These are phyloP conservation scores for Ricinus communis DNA, from an alignment of 345 rosid species.

Conservation along the genomic window DNA sequence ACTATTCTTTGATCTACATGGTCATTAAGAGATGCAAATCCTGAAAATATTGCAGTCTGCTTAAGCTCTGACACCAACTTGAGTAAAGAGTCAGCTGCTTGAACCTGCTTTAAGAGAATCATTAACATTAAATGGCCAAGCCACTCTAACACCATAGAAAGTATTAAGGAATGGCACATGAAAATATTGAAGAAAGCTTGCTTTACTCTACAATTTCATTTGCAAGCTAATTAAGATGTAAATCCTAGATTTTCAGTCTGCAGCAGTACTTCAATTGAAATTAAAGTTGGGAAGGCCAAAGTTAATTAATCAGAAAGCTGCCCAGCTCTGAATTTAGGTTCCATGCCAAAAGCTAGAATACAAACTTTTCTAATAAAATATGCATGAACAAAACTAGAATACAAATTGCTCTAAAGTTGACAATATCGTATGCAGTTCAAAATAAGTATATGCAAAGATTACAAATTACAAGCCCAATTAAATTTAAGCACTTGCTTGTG, in stretches of 20 bases:
- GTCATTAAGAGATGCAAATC: constrained; percentile 89
- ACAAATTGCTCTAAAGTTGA: not conserved
- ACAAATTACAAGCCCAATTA: not conserved
- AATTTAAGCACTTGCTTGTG: not conserved
- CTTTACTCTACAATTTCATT: not conserved
- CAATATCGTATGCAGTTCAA: not conserved
- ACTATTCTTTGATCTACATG: constrained; percentile 74
- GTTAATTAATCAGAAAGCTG: not conserved
- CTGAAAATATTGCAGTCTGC: constrained; percentile 86
- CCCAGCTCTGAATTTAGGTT: not conserved
- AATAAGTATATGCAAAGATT: not conserved
- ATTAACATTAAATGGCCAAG: not conserved
- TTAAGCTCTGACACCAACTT: constrained; percentile 86
- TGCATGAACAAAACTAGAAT: not conserved
- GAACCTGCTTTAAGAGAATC: constrained; percentile 50
- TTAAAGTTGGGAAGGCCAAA: not conserved
- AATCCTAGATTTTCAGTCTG: not conserved
- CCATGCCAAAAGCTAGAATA: not conserved
- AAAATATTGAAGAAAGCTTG: too few species aligned
- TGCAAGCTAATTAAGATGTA: not conserved
- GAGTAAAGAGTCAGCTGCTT: constrained; percentile 83
- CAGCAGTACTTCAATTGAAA: not conserved
- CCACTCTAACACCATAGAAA: not conserved
- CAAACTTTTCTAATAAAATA: not conserved
- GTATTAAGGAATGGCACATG: not conserved